Evolutionary conservation across 495 filamentous ascomycete genomes (phyloP).

Genomic region (Symbiotaphrina buchneri): DNA sequence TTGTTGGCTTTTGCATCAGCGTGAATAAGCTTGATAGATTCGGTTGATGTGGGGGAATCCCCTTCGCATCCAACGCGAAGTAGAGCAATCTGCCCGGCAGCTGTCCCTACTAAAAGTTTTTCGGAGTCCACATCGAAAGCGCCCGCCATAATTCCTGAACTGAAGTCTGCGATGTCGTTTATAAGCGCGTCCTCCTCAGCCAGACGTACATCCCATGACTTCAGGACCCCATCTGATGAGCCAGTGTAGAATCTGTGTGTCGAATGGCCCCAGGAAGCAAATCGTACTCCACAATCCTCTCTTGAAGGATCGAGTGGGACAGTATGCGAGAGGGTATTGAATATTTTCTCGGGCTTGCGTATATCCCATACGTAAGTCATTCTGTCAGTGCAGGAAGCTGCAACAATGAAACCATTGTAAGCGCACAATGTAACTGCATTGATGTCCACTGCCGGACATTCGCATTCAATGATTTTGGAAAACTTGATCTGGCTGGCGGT

Average conservation of each 20-base stretch:
- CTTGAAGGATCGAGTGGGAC: slow-evolving; percentile 13
- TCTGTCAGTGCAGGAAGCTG: slow-evolving; percentile 70
- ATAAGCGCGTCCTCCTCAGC: slow-evolving; percentile 26
- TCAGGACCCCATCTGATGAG: slow-evolving; percentile 69
- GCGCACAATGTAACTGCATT: slow-evolving; percentile 46
- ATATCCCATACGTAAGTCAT: slow-evolving; percentile 71
- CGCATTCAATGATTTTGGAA: slow-evolving; percentile 21
- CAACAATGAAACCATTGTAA: slow-evolving; percentile 17
- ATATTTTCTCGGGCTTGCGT: slow-evolving; percentile 25
- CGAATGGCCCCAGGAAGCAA: slow-evolving; percentile 54
- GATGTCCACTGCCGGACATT: slow-evolving; percentile 67
- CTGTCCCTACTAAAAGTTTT: slow-evolving; percentile 53
- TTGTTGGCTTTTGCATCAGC: too few relatives aligned
- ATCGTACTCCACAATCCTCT: slow-evolving; percentile 54
- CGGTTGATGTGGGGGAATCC: too few relatives aligned
- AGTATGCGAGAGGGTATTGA: slow-evolving; percentile 11
- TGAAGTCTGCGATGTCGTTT: slow-evolving; percentile 15
- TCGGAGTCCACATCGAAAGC: slow-evolving; percentile 51
- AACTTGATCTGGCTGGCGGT: slow-evolving; percentile 17
- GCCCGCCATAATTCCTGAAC: slow-evolving; percentile 34
- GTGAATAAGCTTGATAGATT: too few relatives aligned
- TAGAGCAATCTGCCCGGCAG: too few relatives aligned
- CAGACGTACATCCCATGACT: slow-evolving; percentile 58
- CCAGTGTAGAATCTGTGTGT: slow-evolving; percentile 67
- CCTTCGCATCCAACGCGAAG: too few relatives aligned